These are phyloP conservation scores for Myxozyma neotropica DNA, from an alignment of 805 yeast genomes.

Conservation along the genomic window DNA sequence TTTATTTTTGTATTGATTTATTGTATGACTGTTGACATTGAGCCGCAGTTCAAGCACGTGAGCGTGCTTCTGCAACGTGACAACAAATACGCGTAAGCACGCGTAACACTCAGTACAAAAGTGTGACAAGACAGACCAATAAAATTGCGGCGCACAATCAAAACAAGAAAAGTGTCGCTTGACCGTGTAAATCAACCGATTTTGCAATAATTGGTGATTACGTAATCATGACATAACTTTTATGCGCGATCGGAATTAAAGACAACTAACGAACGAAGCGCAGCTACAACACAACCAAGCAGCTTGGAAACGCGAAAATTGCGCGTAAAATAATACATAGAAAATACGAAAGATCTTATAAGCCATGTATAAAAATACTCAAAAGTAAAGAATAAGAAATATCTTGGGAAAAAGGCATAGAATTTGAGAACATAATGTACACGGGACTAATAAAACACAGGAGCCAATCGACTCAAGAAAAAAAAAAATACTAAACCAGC, in stretches of 20 bases:
- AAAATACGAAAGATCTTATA: background rate
- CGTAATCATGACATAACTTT: constrained; percentile 35
- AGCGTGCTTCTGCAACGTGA: background rate
- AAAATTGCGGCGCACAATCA: background rate
- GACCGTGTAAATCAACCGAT: background rate
- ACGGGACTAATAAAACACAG: constrained; percentile 29
- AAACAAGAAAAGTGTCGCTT: constrained; percentile 4
- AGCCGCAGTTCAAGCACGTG: background rate
- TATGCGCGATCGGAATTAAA: no score
- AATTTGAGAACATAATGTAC: constrained; percentile 23
- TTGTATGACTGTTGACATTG: background rate
- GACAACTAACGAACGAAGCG: background rate
- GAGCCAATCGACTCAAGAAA: constrained; percentile 19
- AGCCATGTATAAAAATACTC: background rate
- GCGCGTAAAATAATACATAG: background rate
- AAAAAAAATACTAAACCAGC: constrained; percentile 14
- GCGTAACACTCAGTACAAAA: background rate
- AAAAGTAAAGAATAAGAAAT: background rate
- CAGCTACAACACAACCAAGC: background rate
- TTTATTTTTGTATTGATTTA: no score
- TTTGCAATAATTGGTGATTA: background rate
- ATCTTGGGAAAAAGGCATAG: background rate
- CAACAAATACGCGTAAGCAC: background rate
- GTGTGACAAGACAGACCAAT: constrained; percentile 13
- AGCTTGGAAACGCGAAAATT: background rate